phyloP scores from a whole-genome alignment of 1,139 yeast species.

The Citeromyces hawaiiensis region DNA sequence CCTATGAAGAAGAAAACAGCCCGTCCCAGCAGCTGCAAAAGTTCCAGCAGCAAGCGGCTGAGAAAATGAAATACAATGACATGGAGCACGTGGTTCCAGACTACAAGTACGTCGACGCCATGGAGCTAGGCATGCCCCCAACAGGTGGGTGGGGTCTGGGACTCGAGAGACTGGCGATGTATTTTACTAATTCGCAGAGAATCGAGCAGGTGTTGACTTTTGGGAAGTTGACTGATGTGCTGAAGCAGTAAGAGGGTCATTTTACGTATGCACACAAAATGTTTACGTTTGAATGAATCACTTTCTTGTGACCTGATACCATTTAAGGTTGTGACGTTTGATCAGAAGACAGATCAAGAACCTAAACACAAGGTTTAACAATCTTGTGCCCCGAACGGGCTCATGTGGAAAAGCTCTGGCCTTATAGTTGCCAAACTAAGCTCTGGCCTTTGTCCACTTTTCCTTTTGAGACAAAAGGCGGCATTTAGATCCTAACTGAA shows the following conservation, averaged over 20 bases:
- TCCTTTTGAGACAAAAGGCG: too few species aligned
- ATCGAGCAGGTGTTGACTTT: constrained; percentile 76
- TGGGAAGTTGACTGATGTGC: constrained; percentile 68
- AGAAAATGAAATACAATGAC: constrained; percentile 35
- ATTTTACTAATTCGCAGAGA: constrained; percentile 46
- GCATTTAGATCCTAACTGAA: too few species aligned
- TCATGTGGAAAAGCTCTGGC: too few species aligned
- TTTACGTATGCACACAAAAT: too few species aligned
- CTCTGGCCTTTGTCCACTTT: too few species aligned
- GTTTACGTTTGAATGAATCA: too few species aligned
- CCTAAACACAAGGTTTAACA: too few species aligned
- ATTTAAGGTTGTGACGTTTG: too few species aligned
- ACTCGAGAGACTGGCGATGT: constrained; percentile 77
- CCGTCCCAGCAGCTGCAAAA: constrained; percentile 58
- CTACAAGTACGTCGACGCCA: constrained; percentile 49
- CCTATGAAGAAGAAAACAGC: constrained; percentile 92
- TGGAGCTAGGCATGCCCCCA: constrained; percentile 94
- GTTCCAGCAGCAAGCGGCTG: constrained; percentile 40
- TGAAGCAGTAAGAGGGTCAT: constrained; percentile 28
- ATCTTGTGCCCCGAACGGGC: too few species aligned
- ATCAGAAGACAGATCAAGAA: too few species aligned
- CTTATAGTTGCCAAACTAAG: too few species aligned
- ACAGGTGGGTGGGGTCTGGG: constrained; percentile 99
- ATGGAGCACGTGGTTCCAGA: constrained; percentile 63
- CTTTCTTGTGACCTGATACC: too few species aligned